Percentiles rank a stretch among this genome's conserved stretches.
These are phyloP conservation scores for Abrus pulchellus DNA, from an alignment of 306 rosid genomes.

Conservation along the genomic window DNA sequence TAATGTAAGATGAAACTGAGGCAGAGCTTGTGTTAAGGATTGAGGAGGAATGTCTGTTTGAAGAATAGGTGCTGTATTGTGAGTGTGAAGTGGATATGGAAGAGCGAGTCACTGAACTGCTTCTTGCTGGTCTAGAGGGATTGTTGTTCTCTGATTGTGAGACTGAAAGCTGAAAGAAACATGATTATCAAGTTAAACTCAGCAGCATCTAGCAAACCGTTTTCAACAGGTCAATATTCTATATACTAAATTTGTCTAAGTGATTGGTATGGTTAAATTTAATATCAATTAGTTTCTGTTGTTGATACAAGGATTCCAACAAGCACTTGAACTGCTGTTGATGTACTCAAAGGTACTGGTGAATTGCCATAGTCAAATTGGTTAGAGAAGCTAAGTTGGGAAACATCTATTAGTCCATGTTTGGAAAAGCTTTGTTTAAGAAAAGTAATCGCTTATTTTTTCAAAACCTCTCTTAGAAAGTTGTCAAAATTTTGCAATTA, in stretches of 20 bases:
- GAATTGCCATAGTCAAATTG: slow-evolving; percentile 7
- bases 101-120: slow-evolving; percentile 93
- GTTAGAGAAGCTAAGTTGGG: slow-evolving; percentile 4
- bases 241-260: background rate
- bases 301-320: background rate
- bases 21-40: slow-evolving; percentile 97
- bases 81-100: slow-evolving; percentile 69
- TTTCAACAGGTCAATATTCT: slow-evolving; percentile 11
- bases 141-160: slow-evolving; percentile 81
- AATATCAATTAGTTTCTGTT: background rate
- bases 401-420: background rate
- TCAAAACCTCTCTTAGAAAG: too few relatives aligned
- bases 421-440: too few relatives aligned
- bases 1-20: slow-evolving; percentile 89
- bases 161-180: slow-evolving; percentile 82
- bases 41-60: slow-evolving; percentile 75
- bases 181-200: slow-evolving; percentile 39
- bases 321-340: slow-evolving; percentile 7
- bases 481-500: too few relatives aligned
- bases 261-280: background rate
- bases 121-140: slow-evolving; percentile 86
- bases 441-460: too few relatives aligned
- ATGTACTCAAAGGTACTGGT: background rate
- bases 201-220: background rate
- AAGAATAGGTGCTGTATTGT: slow-evolving; percentile 69